Conservation (phyloP, 768 basidiomycete species). For the Cystobasidium ongulense region DNA sequence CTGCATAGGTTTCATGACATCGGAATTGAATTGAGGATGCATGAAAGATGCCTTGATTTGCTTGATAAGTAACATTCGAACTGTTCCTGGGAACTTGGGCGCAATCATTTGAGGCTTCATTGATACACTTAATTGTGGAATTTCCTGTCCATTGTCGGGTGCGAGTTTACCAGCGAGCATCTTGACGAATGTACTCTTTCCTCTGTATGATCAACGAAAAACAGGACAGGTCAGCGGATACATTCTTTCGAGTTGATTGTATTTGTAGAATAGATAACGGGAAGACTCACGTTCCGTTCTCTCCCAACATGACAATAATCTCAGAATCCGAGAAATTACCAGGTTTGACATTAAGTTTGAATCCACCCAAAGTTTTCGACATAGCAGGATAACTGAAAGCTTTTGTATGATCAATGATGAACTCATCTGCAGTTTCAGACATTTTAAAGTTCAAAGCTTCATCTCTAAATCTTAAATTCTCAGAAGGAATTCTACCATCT, state of each 20-base stretch:
- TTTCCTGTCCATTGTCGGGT: constrained; percentile 63
- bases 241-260: background rate
- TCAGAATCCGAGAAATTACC: constrained; percentile 98
- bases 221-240: background rate
- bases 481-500: constrained; percentile 96
- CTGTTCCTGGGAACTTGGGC: constrained; percentile 94
- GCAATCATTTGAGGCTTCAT: constrained; percentile 98
- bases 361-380: constrained; percentile 90
- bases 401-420: constrained; percentile 73
- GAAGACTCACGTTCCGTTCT: constrained; percentile 69
- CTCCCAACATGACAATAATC: constrained; percentile 97
- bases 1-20: constrained; percentile 95
- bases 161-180: constrained; percentile 77
- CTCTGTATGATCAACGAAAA: constrained; percentile 22
- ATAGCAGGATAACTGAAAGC: constrained; percentile 88
- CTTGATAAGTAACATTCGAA: constrained; percentile 86
- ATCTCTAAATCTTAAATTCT: constrained; percentile 94
- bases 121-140: constrained; percentile 69
- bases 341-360: constrained; percentile 85
- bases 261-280: background rate
- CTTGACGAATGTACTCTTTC: constrained; percentile 96
- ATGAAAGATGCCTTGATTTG: constrained; percentile 91
- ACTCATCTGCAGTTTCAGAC: constrained; percentile 88
- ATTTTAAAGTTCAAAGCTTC: constrained; percentile 96
- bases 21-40: constrained; percentile 99